Percentiles rank a stretch among this genome's conserved stretches.
Conservation (phyloP, 352 stramenopile species). For the Pelagophyceae sp. region DNA sequence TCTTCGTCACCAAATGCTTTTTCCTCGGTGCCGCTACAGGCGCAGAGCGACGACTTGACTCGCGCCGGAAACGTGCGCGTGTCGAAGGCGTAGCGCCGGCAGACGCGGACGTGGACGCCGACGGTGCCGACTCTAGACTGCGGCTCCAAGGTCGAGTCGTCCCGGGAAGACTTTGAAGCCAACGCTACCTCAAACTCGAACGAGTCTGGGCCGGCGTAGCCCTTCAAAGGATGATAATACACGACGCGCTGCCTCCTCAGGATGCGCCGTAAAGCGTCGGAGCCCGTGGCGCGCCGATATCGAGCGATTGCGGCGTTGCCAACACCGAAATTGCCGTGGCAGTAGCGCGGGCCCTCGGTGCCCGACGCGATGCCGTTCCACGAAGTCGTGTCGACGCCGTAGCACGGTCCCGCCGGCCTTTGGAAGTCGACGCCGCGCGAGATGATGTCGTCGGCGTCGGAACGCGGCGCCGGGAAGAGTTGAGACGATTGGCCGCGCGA, state of each 20-base stretch:
- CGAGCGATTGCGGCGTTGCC: background rate
- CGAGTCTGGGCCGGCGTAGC: conserved; percentile 19
- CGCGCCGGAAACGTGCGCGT: background rate
- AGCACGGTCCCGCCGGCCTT: conserved; percentile 14
- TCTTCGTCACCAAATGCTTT: conserved; percentile 10
- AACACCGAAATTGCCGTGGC: conserved; percentile 22
- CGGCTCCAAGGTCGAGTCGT: background rate
- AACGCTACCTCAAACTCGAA: conserved; percentile 20
- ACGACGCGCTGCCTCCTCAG: conserved; percentile 21
- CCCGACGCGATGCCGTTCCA: conserved; percentile 23
- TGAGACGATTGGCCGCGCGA: background rate
- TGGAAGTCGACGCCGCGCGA: background rate
- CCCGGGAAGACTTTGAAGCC: too few relatives aligned
- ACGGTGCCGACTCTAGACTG: background rate
- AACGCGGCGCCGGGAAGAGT: background rate
- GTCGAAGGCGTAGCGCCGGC: conserved; percentile 7
- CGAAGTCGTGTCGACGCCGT: conserved; percentile 25
- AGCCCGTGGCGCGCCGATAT: conserved; percentile 3
- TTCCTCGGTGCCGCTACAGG: conserved; percentile 9
- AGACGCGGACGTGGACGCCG: conserved; percentile 24
- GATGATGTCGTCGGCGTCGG: background rate
- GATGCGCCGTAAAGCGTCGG: background rate
- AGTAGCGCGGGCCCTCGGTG: conserved; percentile 22
- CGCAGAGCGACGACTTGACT: background rate
- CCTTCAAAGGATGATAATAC: conserved; percentile 21